Conservation (phyloP, 129 eudicot species). For the Flaveria robusta region DNA sequence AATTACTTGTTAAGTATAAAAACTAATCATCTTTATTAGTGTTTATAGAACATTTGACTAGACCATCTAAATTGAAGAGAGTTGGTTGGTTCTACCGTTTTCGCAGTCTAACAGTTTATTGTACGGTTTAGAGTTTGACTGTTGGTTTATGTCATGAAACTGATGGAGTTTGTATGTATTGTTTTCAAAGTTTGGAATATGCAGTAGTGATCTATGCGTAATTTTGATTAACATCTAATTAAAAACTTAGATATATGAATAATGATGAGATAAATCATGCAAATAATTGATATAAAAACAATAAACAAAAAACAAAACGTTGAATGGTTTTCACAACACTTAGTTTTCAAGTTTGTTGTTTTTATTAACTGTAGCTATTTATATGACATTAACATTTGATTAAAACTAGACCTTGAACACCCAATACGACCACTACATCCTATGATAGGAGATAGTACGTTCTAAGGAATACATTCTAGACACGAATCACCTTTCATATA, state of each 20-base stretch:
- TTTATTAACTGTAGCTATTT: no score
- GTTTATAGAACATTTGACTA: not conserved
- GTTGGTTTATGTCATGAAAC: not conserved
- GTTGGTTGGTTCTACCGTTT: not conserved
- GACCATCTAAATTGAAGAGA: not conserved
- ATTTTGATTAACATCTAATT: no score
- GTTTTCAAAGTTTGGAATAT: not conserved
- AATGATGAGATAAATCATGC: not conserved
- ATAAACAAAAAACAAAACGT: no score
- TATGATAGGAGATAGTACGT: not conserved
- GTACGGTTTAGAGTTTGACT: no score
- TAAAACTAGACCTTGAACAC: no score
- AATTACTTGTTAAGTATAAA: not conserved
- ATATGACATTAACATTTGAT: no score
- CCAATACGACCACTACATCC: no score
- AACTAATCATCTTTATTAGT: not conserved
- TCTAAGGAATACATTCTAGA: not conserved
- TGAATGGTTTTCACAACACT: no score
- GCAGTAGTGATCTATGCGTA: not conserved
- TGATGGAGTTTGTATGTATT: not conserved
- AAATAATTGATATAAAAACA: no score
- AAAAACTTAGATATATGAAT: no score
- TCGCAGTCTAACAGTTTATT: not conserved
- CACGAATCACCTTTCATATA: no score
- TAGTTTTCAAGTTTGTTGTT: no score